Conservation (phyloP, 768 basidiomycete genomes). For the Leccinum variicolor region DNA sequence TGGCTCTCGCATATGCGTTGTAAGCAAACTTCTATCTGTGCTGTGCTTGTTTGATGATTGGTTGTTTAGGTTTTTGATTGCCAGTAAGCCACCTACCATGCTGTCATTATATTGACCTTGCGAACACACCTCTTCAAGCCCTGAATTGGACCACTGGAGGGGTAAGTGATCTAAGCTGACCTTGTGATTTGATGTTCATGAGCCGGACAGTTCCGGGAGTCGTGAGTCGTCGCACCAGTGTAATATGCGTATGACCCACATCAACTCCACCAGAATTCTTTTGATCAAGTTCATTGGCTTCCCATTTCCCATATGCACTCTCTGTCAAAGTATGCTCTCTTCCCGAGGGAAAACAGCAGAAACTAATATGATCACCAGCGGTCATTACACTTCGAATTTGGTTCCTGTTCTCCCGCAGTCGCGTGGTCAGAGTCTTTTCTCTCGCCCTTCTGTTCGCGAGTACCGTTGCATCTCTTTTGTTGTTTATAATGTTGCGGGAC, state of each 20-base stretch:
- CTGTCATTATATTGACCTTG: background rate
- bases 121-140: background rate
- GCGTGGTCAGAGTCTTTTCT: slow-evolving; percentile 1
- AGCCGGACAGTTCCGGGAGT: background rate
- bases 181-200: background rate
- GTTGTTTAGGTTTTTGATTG: background rate
- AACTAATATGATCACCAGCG: slow-evolving; percentile 2
- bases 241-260: background rate
- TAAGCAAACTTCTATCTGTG: background rate
- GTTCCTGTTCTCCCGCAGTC: slow-evolving; percentile 11
- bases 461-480: background rate
- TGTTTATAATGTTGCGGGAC: background rate
- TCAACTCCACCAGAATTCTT: background rate
- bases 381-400: slow-evolving; percentile 14
- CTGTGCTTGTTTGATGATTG: background rate
- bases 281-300: slow-evolving; percentile 3
- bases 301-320: slow-evolving; percentile 1
- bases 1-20: background rate
- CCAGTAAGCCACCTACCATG: background rate
- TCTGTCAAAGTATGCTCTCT: slow-evolving; percentile 9
- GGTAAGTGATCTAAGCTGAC: background rate
- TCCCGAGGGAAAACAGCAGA: background rate
- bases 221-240: background rate
- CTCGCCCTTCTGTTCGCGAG: background rate
- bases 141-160: background rate